Base-by-base conservation (phyloP, 192 early-diverging fungal species). In the Paraglomus occultum region DNA sequence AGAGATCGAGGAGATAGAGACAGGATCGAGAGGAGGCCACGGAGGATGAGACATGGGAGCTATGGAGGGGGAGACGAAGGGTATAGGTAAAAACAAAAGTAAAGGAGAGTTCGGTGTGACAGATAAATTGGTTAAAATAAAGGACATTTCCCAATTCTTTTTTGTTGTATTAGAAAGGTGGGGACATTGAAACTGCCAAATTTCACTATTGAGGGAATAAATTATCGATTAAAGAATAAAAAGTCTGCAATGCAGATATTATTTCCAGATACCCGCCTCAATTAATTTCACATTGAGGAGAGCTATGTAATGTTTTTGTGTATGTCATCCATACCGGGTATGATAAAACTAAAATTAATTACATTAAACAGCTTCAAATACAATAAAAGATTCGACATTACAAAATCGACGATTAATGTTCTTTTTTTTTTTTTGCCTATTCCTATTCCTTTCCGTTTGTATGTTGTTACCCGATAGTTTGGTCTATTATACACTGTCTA, bases 1-100 rank as follows among this genome's bases (percentile, higher is more conserved):
- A 17, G n/a, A 51, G 51, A 31, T 17, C 8, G 42, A 6, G 20
- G 40, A 48, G 46, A 64, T 48, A 49, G 46, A 64, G 46, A 64
- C 62, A 12, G 40, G 62, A 64, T 11, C 0, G 15, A 23, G 23
- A 18, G 18, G 51, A 51, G 51, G 51, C 15, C 15, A 18, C 15
- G 15, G 51, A 17, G 51, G 51, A 51, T 15, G 51, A 18, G 51
- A 2, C 18, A 17, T 18, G 15, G 51, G 15, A 17, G 15, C 51
- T 17, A 51, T 51, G 51, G 51, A 18, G 15, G 15, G 51, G 51
- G 18, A 17, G 15, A 18, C 18, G 18, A 15, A 51, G 15, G 51
- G 15, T 17, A 51, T 18, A 51, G 51, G 51, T 18, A 18, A 15
- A 51, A 51, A 18, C 15, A 18, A n/a, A n/a, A 17, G 15, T 51